Evolutionary conservation across 805 yeast species (phyloP).

Genomic region (Pichia eremophila): DNA sequence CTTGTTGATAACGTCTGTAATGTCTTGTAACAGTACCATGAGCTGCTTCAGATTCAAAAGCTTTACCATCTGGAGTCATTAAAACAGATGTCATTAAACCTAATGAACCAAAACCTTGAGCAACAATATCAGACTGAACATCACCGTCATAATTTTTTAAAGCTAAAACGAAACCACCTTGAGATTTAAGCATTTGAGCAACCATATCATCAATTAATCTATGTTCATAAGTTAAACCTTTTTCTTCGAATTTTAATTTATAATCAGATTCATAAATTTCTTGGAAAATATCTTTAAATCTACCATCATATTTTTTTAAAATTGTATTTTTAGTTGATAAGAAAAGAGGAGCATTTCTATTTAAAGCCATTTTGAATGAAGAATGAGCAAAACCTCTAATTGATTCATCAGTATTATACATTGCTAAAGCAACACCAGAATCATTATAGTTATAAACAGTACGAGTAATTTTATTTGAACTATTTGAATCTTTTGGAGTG

Average conservation of each 20-base stretch:
- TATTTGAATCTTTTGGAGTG: constrained; percentile 49
- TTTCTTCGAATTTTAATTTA: constrained; percentile 45
- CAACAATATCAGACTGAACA: constrained; percentile 77
- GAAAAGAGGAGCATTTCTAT: constrained; percentile 53
- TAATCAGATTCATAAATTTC: constrained; percentile 52
- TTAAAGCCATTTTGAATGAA: constrained; percentile 65
- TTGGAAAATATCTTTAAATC: constrained; percentile 73
- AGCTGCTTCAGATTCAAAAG: constrained; percentile 82
- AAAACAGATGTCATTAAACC: constrained; percentile 80
- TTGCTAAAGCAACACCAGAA: constrained; percentile 68
- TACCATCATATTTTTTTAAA: constrained; percentile 72
- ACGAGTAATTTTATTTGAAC: constrained; percentile 33
- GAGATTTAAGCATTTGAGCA: constrained; percentile 79
- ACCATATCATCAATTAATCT: constrained; percentile 83
- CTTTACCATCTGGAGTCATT: constrained; percentile 77
- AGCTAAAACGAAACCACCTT: constrained; percentile 75
- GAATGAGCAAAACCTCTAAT: constrained; percentile 72
- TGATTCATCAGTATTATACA: constrained; percentile 78
- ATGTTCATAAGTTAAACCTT: constrained; percentile 67
- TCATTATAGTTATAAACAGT: constrained; percentile 56
- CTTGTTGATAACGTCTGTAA: constrained; percentile 71
- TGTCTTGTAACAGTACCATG: constrained; percentile 87
- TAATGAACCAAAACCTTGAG: constrained; percentile 79
- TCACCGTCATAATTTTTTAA: constrained; percentile 83
- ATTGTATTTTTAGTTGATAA: constrained; percentile 75